Evolutionary conservation across 345 rosid genomes (phyloP).

Genomic region (Euphorbia tirucalli): DNA sequence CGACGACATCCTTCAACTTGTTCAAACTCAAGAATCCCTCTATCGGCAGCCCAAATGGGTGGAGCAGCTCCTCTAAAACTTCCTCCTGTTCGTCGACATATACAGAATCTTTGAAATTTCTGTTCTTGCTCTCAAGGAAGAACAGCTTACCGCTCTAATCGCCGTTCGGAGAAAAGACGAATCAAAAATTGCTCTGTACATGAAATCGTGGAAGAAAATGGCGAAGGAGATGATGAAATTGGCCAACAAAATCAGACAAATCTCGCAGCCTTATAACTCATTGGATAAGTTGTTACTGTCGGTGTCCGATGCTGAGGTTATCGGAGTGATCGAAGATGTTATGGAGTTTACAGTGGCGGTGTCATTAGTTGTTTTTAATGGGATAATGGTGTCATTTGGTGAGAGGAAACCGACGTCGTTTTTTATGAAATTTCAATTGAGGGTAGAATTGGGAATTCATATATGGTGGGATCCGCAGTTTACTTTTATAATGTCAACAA

Average conservation of each 20-base stretch:
- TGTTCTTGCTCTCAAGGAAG: constrained; percentile 41
- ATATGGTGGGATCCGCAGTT: too few species aligned
- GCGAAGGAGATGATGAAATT: constrained; percentile 45
- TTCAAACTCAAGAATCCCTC: constrained; percentile 49
- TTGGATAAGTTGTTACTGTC: too few species aligned
- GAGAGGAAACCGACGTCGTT: constrained; percentile 22
- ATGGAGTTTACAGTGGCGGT: constrained; percentile 40
- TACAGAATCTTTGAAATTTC: constrained; percentile 52
- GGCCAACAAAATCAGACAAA: constrained; percentile 19
- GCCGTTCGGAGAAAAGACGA: constrained; percentile 55
- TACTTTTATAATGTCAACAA: too few species aligned
- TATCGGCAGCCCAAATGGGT: constrained; percentile 36
- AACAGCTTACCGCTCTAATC: constrained; percentile 43
- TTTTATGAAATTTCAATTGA: too few species aligned
- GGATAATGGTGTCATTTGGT: constrained; percentile 36
- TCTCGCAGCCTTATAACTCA: too few species aligned
- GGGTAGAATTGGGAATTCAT: too few species aligned
- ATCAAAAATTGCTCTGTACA: constrained; percentile 27
- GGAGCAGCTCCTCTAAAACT: constrained; percentile 52
- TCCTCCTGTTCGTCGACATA: constrained; percentile 49
- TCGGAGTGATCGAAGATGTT: constrained; percentile 28
- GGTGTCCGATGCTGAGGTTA: constrained; percentile 32
- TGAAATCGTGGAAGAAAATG: constrained; percentile 36
- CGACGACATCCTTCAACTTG: constrained; percentile 51
- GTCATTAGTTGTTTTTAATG: constrained; percentile 38